Evolutionary conservation across 2,329 filamentous ascomycete genomes (phyloP), one percentile per base, ranked within the genome.

Genomic region (Periglandula ipomoeae): DNA sequence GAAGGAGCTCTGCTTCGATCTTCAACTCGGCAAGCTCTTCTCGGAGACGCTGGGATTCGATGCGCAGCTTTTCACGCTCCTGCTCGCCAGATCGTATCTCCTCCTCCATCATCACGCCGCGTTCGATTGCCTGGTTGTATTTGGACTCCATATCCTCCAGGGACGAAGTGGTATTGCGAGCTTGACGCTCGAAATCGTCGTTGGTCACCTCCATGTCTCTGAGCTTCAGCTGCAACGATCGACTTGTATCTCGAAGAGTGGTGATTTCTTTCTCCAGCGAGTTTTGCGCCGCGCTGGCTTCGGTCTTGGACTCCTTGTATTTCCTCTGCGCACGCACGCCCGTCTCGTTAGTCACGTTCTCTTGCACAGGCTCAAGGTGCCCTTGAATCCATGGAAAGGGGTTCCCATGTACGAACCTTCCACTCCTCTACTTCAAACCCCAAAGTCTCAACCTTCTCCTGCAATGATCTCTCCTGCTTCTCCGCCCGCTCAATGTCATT

Each of bases 121-220:
- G 78, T 70, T 98, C 93, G 58, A 98, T 94, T 4, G 90, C 82
- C 49, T 94, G 81, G 65, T 96, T 97, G 68, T 93, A 96, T 68
- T 97, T 98, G 53, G 87, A 91, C 69, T 98, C 93, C 66, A 98
- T 76, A 63, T 98, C 93, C 69, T 98, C 93, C 53, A 97, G 79
- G 45, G 91, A 96, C 40, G 90, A 96, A 32, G 89, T 90, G 24
- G 91, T 96, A 67, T 96, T 93, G 58, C 93, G 84, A 57, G 93
- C 91, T 70, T 97, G 91, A 56, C 89, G 84, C 72, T 98, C 93
- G 64, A 91, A 96, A 67, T 98, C 93, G 73, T 98, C 93, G 70
- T 97, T 98, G 64, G 87, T 89, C 48, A 98, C 93, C 69, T 98
- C 93, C 58, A 91, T 95, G 65, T 98, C 93, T 57, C 93, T 84